Evolutionary conservation across 2,329 filamentous ascomycete genomes (phyloP).

Genomic region (Sporothrix variecibatus): DNA sequence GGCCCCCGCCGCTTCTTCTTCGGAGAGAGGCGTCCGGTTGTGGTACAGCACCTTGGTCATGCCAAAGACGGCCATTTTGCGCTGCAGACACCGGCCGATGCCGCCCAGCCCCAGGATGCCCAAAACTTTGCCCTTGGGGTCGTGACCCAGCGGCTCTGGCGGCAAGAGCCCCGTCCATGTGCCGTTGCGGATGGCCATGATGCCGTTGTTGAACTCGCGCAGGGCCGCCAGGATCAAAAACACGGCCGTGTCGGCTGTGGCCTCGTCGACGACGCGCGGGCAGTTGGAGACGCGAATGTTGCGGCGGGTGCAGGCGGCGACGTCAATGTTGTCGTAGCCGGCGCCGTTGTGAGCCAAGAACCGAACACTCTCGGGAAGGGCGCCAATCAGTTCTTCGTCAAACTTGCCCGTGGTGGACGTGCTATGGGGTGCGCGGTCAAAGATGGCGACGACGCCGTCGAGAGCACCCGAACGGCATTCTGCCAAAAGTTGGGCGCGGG

Average conservation of each 20-base stretch:
- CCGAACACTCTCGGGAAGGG: constrained; percentile 42
- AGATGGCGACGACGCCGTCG: constrained; percentile 22
- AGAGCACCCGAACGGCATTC: constrained; percentile 19
- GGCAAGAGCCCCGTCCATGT: constrained; percentile 59
- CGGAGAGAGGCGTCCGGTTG: constrained; percentile 47
- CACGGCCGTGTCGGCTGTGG: constrained; percentile 70
- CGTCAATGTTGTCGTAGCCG: constrained; percentile 72
- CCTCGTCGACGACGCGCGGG: constrained; percentile 66
- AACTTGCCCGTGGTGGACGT: constrained; percentile 58
- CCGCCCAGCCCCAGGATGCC: constrained; percentile 63
- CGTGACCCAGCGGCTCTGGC: constrained; percentile 52
- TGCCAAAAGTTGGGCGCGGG: constrained; percentile 11
- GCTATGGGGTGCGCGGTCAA: constrained; percentile 24
- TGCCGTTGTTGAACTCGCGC: constrained; percentile 63
- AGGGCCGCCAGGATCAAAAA: constrained; percentile 71
- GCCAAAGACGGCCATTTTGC: constrained; percentile 54
- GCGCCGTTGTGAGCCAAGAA: constrained; percentile 25
- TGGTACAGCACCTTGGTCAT: constrained; percentile 58
- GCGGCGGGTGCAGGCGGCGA: constrained; percentile 60
- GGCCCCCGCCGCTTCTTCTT: constrained; percentile 44
- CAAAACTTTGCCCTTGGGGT: constrained; percentile 64
- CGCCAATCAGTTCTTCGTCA: constrained; percentile 59
- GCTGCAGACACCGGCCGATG: constrained; percentile 54
- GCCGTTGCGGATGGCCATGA: constrained; percentile 59
- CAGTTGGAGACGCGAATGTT: constrained; percentile 66